These are phyloP conservation scores for Nephelium lappaceum DNA, from an alignment of 345 rosid species.

Conservation along the genomic window DNA sequence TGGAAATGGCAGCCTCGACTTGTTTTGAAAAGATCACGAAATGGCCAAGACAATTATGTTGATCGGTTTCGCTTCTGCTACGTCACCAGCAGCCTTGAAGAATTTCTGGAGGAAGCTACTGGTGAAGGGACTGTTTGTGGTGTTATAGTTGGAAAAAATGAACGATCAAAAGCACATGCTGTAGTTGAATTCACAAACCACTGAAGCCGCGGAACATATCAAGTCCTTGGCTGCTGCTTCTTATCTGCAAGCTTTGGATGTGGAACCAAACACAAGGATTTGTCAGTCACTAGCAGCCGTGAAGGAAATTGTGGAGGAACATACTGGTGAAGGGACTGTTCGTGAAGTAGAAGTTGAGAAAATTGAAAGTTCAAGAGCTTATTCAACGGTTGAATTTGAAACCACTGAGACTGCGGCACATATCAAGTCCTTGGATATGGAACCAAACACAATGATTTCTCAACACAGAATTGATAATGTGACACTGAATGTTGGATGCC, in stretches of 20 bases:
- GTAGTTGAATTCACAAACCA: too few species aligned
- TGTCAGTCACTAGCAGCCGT: constrained; percentile 19
- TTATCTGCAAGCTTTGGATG: too few species aligned
- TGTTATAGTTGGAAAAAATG: too few species aligned
- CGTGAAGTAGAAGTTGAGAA: constrained; percentile 35
- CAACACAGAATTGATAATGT: constrained; percentile 22
- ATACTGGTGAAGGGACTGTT: constrained; percentile 33
- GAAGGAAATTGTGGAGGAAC: constrained; percentile 32
- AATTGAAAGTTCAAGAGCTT: constrained; percentile 15
- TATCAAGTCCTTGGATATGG: constrained; percentile 16
- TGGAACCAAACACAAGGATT: too few species aligned
- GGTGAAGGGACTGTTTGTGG: too few species aligned
- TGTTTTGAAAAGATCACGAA: not conserved
- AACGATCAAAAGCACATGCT: too few species aligned
- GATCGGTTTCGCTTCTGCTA: constrained; percentile 36
- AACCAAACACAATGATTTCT: constrained; percentile 30
- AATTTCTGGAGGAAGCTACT: too few species aligned
- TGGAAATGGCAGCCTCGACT: too few species aligned
- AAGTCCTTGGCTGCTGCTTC: too few species aligned
- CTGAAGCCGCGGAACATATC: too few species aligned
- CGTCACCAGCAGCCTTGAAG: too few species aligned
- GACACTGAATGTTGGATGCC: constrained; percentile 45
- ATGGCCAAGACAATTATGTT: constrained; percentile 45
- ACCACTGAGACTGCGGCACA: constrained; percentile 25
- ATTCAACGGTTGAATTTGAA: constrained; percentile 45